A percentile compares a stretch with the other conserved stretches of the same genome.
phyloP scores from a whole-genome alignment of 2,329 filamentous ascomycete species.

The Bipolaris victoriae region DNA sequence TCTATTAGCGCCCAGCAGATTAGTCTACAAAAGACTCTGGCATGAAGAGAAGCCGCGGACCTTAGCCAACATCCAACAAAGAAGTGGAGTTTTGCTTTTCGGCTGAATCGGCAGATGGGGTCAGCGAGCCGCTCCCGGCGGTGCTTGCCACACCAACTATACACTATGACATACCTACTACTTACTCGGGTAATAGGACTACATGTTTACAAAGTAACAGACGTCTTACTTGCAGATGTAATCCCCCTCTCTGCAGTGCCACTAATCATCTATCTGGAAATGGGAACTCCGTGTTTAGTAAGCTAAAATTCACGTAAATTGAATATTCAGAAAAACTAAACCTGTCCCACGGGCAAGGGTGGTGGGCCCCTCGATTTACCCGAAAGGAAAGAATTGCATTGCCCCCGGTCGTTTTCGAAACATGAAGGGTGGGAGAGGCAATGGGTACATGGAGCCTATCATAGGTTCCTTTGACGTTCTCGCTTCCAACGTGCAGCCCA shows the following conservation, averaged over 20 bases:
- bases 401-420: conserved; percentile 10
- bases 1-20: conserved; percentile 3
- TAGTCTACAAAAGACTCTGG: conserved; percentile 1
- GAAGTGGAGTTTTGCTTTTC: conserved; percentile 13
- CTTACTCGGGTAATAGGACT: neutral
- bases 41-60: too few relatives aligned
- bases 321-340: neutral
- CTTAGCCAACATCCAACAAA: neutral
- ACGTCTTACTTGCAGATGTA: neutral
- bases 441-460: neutral
- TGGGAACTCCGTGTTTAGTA: neutral
- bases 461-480: conserved; percentile 5
- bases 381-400: conserved; percentile 8
- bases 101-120: conserved; percentile 1
- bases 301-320: neutral
- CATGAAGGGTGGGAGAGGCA: neutral
- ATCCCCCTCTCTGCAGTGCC: neutral
- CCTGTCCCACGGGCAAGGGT: neutral
- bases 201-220: neutral
- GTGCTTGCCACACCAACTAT: conserved; percentile 3
- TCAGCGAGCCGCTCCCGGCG: conserved; percentile 9
- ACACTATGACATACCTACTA: neutral
- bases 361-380: conserved; percentile 5
- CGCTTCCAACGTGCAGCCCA: conserved; percentile 1
- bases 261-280: neutral